These are phyloP conservation scores for Venturiaceae sp. DNA, from an alignment of 2,329 filamentous ascomycete species.

Conservation along the genomic window DNA sequence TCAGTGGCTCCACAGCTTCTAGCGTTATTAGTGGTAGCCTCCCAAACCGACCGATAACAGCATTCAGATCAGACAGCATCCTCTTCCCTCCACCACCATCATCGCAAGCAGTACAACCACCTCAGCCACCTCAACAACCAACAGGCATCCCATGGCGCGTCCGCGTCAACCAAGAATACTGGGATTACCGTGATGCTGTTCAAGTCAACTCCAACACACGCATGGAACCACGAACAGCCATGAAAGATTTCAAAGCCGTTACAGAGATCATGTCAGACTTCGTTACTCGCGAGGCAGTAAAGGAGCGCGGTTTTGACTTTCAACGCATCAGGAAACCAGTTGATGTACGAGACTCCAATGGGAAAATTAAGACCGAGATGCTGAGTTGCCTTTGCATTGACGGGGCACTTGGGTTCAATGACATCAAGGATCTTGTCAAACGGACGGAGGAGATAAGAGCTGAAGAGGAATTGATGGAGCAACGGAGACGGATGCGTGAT, in stretches of 20 bases:
- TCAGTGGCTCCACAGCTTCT: background rate
- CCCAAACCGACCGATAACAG: background rate
- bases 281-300: slow-evolving; percentile 3
- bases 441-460: background rate
- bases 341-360: background rate
- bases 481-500: background rate
- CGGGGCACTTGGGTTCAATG: background rate
- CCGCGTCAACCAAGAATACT: slow-evolving; percentile 4
- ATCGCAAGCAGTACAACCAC: background rate
- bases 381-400: slow-evolving; percentile 2
- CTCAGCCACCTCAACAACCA: background rate
- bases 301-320: slow-evolving; percentile 3
- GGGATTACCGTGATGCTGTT: slow-evolving; percentile 6
- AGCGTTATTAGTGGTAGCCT: background rate
- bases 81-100: background rate
- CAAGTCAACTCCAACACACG: background rate
- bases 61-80: background rate
- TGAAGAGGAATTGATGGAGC: background rate
- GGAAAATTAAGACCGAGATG: background rate
- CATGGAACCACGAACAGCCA: background rate
- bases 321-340: slow-evolving; percentile 2
- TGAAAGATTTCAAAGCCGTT: background rate
- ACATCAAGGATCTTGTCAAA: background rate
- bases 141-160: slow-evolving; percentile 5
- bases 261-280: slow-evolving; percentile 8